Evolutionary conservation across 495 filamentous ascomycete genomes (phyloP).

Genomic region (Xylaria castorea): DNA sequence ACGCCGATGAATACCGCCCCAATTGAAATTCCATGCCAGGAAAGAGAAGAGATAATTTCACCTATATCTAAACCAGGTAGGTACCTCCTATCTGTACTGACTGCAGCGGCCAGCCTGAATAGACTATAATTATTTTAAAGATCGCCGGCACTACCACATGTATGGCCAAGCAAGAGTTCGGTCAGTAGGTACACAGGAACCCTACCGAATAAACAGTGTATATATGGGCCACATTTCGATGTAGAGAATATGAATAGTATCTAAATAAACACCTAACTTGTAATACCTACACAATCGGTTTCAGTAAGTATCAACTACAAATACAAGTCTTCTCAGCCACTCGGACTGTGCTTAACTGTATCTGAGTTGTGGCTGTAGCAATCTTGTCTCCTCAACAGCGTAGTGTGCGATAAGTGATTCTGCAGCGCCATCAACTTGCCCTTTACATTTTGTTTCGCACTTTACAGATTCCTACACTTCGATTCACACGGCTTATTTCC

Average conservation of each 20-base stretch:
- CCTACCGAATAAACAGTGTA: neutral
- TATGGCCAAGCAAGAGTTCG: neutral
- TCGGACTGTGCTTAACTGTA: neutral
- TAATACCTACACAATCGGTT: neutral
- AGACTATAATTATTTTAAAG: neutral
- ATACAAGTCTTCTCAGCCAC: neutral
- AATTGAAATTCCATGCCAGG: neutral
- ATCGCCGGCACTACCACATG: neutral
- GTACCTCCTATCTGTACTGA: neutral
- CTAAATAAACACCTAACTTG: neutral
- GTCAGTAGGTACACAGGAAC: neutral
- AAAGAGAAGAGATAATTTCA: neutral
- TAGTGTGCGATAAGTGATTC: neutral
- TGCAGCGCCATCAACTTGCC: neutral
- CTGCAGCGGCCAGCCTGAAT: neutral
- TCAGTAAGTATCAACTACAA: neutral
- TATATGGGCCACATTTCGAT: neutral
- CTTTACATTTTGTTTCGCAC: neutral
- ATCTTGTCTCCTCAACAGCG: neutral
- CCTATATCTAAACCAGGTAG: neutral
- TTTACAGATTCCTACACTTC: neutral
- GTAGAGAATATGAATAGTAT: neutral
- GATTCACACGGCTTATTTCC: neutral
- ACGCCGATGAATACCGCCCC: neutral
- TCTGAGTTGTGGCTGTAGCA: neutral